Evolutionary conservation across 495 filamentous ascomycete species (phyloP).

Genomic region (Penicillium herquei): DNA sequence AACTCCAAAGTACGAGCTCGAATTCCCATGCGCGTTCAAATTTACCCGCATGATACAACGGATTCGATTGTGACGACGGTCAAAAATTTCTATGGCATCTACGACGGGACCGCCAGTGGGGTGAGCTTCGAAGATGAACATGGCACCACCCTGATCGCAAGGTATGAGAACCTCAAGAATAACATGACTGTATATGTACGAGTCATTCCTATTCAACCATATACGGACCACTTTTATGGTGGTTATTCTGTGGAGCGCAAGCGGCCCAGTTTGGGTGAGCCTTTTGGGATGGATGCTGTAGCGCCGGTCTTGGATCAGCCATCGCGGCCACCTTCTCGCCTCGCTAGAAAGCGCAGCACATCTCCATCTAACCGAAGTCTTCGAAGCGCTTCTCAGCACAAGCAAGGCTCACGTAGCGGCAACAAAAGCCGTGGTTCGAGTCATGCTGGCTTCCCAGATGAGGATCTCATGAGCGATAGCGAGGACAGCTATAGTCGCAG

Average conservation of each 20-base stretch:
- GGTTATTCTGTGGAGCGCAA: slow-evolving; percentile 43
- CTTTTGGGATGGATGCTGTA: slow-evolving; percentile 55
- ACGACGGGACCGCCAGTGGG: slow-evolving; percentile 69
- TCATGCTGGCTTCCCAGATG: slow-evolving; percentile 63
- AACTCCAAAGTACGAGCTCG: slow-evolving; percentile 71
- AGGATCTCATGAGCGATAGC: slow-evolving; percentile 76
- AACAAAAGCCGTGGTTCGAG: slow-evolving; percentile 68
- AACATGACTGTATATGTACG: slow-evolving; percentile 89
- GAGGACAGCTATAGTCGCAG: slow-evolving; percentile 75
- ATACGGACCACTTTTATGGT: slow-evolving; percentile 41
- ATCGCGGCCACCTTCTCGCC: slow-evolving; percentile 63
- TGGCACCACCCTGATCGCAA: slow-evolving; percentile 84
- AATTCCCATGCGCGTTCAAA: slow-evolving; percentile 86
- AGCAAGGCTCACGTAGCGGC: slow-evolving; percentile 61
- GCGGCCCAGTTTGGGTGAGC: slow-evolving; percentile 53
- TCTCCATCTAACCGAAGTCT: slow-evolving; percentile 77
- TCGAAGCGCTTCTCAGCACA: slow-evolving; percentile 78
- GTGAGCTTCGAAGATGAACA: slow-evolving; percentile 89
- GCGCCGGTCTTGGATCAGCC: slow-evolving; percentile 53
- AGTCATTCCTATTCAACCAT: slow-evolving; percentile 63
- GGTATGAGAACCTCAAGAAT: slow-evolving; percentile 89
- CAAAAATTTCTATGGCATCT: slow-evolving; percentile 96
- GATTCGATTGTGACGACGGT: slow-evolving; percentile 95
- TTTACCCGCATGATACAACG: slow-evolving; percentile 89
- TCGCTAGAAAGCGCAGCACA: slow-evolving; percentile 73